These are phyloP conservation scores for Huntiella bhutanensis DNA, from an alignment of 2,329 filamentous ascomycete species.

Conservation along the genomic window DNA sequence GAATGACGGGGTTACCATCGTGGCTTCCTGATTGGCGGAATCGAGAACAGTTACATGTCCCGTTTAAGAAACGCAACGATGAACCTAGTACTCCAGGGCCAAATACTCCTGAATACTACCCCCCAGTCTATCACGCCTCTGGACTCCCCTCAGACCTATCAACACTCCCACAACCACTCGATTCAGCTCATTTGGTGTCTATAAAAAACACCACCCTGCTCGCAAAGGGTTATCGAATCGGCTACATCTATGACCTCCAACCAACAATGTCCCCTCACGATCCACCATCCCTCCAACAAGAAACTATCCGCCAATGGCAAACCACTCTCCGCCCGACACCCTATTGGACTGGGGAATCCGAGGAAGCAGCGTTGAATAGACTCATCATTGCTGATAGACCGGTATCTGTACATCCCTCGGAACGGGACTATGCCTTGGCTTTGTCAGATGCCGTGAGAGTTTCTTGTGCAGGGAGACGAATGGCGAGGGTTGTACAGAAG, in stretches of 20 bases:
- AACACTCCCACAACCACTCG: background rate
- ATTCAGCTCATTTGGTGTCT: slow-evolving; percentile 1
- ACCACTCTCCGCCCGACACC: slow-evolving; percentile 1
- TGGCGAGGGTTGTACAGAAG: slow-evolving; percentile 12
- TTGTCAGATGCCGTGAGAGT: slow-evolving; percentile 8
- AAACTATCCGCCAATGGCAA: slow-evolving; percentile 9
- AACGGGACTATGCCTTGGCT: too few relatives aligned
- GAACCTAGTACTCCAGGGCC: too few relatives aligned
- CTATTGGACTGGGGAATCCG: slow-evolving; percentile 13
- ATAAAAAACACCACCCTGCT: slow-evolving; percentile 10
- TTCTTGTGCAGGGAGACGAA: slow-evolving; percentile 10
- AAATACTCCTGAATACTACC: background rate
- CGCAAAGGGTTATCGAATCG: slow-evolving; percentile 12
- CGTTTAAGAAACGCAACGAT: slow-evolving; percentile 10
- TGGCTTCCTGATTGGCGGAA: slow-evolving; percentile 13
- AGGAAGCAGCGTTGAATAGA: slow-evolving; percentile 11
- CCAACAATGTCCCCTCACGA: slow-evolving; percentile 9
- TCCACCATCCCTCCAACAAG: background rate
- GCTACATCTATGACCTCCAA: slow-evolving; percentile 13
- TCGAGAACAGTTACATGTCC: slow-evolving; percentile 12
- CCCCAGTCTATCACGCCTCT: slow-evolving; percentile 11
- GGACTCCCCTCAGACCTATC: slow-evolving; percentile 9
- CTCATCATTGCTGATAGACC: too few relatives aligned
- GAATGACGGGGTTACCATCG: slow-evolving; percentile 12
- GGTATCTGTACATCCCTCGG: too few relatives aligned